Conservation (phyloP, 2,329 filamentous ascomycete species). For the Aspergillus sp. region DNA sequence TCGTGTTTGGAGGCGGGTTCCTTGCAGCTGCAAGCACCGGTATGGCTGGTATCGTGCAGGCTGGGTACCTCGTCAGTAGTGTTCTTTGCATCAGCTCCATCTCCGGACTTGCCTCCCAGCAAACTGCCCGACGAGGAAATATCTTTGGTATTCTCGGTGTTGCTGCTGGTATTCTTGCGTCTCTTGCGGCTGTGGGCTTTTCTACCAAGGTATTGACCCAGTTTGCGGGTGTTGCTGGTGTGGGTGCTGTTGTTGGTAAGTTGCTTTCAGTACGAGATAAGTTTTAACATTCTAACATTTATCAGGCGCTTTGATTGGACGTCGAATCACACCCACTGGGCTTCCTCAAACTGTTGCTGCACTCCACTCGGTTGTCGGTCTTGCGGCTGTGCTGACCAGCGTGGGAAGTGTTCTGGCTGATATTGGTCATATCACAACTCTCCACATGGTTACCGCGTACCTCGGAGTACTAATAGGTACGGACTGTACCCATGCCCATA, state of each 20-base stretch:
- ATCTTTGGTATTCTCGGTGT: conserved; percentile 86
- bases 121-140: conserved; percentile 83
- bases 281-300: conserved; percentile 5
- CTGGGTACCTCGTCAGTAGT: conserved; percentile 83
- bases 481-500: conserved; percentile 27
- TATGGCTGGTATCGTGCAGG: conserved; percentile 81
- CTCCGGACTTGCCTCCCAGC: conserved; percentile 78
- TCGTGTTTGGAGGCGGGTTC: conserved; percentile 79
- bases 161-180: conserved; percentile 79
- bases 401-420: conserved; percentile 83
- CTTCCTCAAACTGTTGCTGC: conserved; percentile 89
- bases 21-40: conserved; percentile 79
- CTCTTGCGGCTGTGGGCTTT: conserved; percentile 79
- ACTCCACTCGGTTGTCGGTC: conserved; percentile 85
- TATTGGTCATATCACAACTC: conserved; percentile 70
- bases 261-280: not conserved
- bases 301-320: conserved; percentile 74
- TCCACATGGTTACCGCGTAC: conserved; percentile 86
- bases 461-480: conserved; percentile 78
- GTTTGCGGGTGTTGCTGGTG: conserved; percentile 74
- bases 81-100: conserved; percentile 82
- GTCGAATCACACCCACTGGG: conserved; percentile 84
- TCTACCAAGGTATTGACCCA: conserved; percentile 77
- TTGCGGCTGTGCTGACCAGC: conserved; percentile 85
- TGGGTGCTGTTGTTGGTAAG: conserved; percentile 68